These are phyloP conservation scores for Fusarium euwallaceae DNA, from an alignment of 2,329 filamentous ascomycete genomes.

Conservation along the genomic window DNA sequence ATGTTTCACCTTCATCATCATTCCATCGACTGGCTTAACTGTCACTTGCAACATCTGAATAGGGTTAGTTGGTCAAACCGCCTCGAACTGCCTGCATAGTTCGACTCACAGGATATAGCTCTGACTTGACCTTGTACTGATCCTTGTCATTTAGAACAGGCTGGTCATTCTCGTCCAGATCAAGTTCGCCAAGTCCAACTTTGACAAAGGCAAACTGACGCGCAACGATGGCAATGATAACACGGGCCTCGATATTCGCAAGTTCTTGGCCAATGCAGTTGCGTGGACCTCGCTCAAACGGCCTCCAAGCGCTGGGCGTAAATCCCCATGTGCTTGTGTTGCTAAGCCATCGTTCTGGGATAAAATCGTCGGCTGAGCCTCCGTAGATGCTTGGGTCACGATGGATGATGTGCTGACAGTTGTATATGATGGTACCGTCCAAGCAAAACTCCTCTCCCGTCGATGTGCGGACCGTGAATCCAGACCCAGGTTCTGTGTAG, in stretches of 20 bases:
- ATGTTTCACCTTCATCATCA: background rate
- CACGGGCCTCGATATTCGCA: constrained; percentile 7
- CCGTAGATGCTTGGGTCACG: constrained; percentile 41
- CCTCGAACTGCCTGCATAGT: background rate
- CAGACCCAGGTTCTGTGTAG: constrained; percentile 43
- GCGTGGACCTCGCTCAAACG: constrained; percentile 9
- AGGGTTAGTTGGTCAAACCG: background rate
- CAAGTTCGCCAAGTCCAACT: constrained; percentile 1
- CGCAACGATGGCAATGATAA: background rate
- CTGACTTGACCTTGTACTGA: background rate
- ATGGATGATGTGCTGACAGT: constrained; percentile 52
- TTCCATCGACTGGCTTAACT: background rate
- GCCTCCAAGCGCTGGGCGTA: constrained; percentile 3
- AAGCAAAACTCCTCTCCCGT: constrained; percentile 40
- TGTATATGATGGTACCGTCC: constrained; percentile 54
- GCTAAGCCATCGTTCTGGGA: background rate
- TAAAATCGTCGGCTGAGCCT: background rate
- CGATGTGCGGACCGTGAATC: constrained; percentile 20
- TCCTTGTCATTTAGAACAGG: background rate
- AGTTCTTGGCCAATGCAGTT: constrained; percentile 13
- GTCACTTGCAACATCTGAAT: background rate
- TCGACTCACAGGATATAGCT: background rate
- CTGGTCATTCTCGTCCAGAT: background rate
- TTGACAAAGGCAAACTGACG: constrained; percentile 9
- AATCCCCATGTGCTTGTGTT: background rate